Evolutionary conservation across 1,139 yeast species (phyloP).

Genomic region (Sugiyamaella neomexicana): DNA sequence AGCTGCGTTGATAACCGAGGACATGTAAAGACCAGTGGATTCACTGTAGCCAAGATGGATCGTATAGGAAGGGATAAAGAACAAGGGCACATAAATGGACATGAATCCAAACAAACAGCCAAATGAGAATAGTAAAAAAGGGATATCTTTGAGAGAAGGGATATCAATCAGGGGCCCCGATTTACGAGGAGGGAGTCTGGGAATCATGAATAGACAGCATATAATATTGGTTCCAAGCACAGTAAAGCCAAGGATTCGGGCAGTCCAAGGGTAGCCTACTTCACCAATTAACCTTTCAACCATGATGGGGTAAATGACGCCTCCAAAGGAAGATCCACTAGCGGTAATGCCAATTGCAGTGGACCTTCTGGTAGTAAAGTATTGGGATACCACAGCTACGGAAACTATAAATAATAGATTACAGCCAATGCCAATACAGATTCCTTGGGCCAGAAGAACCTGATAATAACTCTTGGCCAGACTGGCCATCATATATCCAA

Average conservation of each 20-base stretch:
- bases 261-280: conserved; percentile 40
- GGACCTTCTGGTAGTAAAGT: conserved; percentile 54
- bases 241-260: conserved; percentile 37
- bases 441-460: conserved; percentile 57
- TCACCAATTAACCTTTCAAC: conserved; percentile 33
- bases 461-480: conserved; percentile 53
- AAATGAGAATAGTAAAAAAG: conserved; percentile 33
- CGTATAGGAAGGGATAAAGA: conserved; percentile 38
- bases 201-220: conserved; percentile 27
- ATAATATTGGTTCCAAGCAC: conserved; percentile 29
- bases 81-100: conserved; percentile 39
- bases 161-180: conserved; percentile 33
- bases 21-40: conserved; percentile 35
- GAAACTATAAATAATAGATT: conserved; percentile 41
- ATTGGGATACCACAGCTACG: conserved; percentile 44
- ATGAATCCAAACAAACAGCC: conserved; percentile 36
- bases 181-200: conserved; percentile 35
- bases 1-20: conserved; percentile 52
- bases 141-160: conserved; percentile 34
- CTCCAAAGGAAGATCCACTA: conserved; percentile 55
- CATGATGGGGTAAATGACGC: conserved; percentile 38
- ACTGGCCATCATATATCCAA: conserved; percentile 57
- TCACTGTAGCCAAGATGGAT: conserved; percentile 26
- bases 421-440: conserved; percentile 54
- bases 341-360: conserved; percentile 58